A percentile compares a stretch with the other conserved stretches of the same genome.
These are phyloP conservation scores for Colletotrichum paranaense DNA, from an alignment of 2,329 filamentous ascomycete genomes.

Conservation along the genomic window DNA sequence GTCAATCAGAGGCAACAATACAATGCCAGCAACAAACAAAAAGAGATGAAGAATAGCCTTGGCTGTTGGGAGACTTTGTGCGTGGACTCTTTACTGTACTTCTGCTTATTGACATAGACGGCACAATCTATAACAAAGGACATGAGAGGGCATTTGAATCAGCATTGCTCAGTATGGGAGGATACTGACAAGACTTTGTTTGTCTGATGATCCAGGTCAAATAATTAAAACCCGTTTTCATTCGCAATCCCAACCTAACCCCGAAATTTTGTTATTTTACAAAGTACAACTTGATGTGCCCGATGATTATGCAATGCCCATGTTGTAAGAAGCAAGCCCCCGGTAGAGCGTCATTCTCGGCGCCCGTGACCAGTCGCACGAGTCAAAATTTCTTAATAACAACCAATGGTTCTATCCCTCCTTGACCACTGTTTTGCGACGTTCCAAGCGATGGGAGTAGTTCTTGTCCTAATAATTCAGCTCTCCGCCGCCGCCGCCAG, in stretches of 20 bases:
- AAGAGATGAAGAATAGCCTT: too few species aligned
- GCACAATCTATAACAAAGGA: too few species aligned
- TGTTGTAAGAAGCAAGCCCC: neutral
- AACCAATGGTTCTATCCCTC: neutral
- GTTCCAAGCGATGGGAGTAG: constrained; percentile 17
- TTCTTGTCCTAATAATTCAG: constrained; percentile 79
- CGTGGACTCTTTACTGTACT: too few species aligned
- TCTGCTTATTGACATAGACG: too few species aligned
- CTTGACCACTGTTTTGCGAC: neutral
- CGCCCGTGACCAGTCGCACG: neutral
- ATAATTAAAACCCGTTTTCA: neutral
- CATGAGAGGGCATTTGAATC: too few species aligned
- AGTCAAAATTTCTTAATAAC: neutral
- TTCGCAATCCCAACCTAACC: constrained; percentile 20
- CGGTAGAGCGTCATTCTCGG: neutral
- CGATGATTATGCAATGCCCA: constrained; percentile 12
- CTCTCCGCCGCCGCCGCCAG: constrained; percentile 80
- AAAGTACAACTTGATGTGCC: constrained; percentile 23
- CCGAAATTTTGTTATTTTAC: constrained; percentile 30
- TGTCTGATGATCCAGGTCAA: neutral
- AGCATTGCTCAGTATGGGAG: too few species aligned
- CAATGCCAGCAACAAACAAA: too few species aligned
- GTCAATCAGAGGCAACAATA: too few species aligned
- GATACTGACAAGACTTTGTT: too few species aligned
- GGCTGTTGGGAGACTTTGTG: too few species aligned